Evolutionary conservation across 768 basidiomycete species (phyloP).

Genomic region (Suillus paluster): DNA sequence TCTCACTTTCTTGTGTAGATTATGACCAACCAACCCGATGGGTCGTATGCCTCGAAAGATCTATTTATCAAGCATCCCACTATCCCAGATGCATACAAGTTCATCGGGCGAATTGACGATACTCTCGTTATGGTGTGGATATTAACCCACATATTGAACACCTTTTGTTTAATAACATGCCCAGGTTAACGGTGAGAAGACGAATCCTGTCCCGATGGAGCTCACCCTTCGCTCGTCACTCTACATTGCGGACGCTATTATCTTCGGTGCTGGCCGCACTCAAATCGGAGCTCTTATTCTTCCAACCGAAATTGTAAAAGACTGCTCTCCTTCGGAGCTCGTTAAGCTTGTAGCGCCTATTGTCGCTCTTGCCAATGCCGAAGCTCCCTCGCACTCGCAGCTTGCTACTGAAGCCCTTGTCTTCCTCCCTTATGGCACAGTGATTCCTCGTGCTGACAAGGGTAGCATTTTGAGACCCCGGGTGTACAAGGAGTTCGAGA

Average conservation of each 20-base stretch:
- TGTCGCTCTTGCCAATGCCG: constrained; percentile 52
- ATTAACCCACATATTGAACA: neutral
- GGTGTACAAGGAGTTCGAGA: constrained; percentile 55
- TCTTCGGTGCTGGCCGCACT: constrained; percentile 54
- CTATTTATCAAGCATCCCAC: constrained; percentile 53
- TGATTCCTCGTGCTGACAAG: constrained; percentile 57
- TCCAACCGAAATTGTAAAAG: constrained; percentile 45
- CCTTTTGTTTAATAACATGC: constrained; percentile 25
- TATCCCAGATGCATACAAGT: constrained; percentile 46
- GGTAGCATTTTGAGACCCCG: constrained; percentile 52
- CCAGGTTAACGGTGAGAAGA: constrained; percentile 54
- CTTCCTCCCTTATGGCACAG: constrained; percentile 49
- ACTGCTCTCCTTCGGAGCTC: constrained; percentile 31
- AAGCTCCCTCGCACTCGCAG: constrained; percentile 57
- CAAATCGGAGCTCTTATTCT: constrained; percentile 56
- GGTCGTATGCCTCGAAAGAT: constrained; percentile 60
- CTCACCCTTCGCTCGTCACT: constrained; percentile 52
- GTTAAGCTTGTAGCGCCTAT: constrained; percentile 43
- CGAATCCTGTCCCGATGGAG: constrained; percentile 60
- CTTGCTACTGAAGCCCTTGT: constrained; percentile 54
- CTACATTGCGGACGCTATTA: constrained; percentile 53
- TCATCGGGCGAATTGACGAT: constrained; percentile 59
- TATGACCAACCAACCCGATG: constrained; percentile 50
- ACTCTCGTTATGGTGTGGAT: constrained; percentile 46
- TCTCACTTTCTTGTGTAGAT: constrained; percentile 15